Evolutionary conservation across 1,139 yeast genomes (phyloP), one percentile per base, ranked within the genome.

Genomic region (Lodderomyces margitis): DNA sequence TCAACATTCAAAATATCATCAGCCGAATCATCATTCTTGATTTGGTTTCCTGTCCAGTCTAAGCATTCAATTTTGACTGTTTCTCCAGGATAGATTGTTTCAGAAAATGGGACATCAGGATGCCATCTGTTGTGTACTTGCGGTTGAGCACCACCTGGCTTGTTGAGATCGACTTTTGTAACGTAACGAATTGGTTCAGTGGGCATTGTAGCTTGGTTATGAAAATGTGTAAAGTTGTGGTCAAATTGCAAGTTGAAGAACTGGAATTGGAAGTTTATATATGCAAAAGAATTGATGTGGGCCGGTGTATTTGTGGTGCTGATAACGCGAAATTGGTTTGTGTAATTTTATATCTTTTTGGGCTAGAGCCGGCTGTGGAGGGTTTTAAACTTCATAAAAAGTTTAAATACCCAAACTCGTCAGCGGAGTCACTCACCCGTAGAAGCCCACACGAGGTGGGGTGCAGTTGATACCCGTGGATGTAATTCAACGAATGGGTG

Each of bases 41-140:
- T 63, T 53, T 74, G 79, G 40, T 73, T 73, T 10, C 79, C 79
- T 8, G 79, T 74, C 79, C 79, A 74, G 46, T 74, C 80, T 38
- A 74, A 58, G 44, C 79, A 74, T 49, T 74, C 79, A 30, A 73
- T 58, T 46, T 71, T 73, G 46, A 69, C 71, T 3, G 71, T 58
- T 47, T 69, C 72, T 7, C 70, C 70, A 20, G 62, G 75, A 36
- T 57, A 48, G 39, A 74, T 66, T 8, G 63, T 61, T 38, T 58
- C 68, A 27, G 65, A 53, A 39, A 55, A 54, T 20, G 79, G 79
- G 27, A 74, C 58, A 41, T 72, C 78, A 3, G 79, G 79, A 49
- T 74, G 79, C 79, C 79, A 74, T 51, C 79, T 59, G 50, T 74
- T 74, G 57, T 74, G 79, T 30, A 72, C 54, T 24, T 71, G 70